Conservation (phyloP, 2,329 filamentous ascomycete species). For the Bertia moriformis region DNA sequence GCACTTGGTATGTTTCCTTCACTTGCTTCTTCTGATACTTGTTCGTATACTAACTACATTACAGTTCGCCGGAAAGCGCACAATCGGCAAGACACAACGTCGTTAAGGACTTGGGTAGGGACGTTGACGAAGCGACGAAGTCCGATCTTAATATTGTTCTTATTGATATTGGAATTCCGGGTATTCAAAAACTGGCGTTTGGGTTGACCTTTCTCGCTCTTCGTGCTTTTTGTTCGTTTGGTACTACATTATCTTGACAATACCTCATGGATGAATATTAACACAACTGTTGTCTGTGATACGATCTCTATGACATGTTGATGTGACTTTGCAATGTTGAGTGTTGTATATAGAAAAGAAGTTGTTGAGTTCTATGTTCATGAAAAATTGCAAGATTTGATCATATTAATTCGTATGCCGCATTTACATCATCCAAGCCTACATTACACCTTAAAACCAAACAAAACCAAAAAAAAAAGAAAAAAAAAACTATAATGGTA, state of each 20-base stretch:
- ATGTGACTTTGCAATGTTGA: neutral
- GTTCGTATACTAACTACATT: neutral
- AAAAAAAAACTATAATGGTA: too few species aligned
- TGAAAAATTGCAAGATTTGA: too few species aligned
- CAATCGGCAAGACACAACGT: conserved; percentile 74
- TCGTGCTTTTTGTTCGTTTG: neutral
- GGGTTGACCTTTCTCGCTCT: neutral
- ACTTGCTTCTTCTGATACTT: neutral
- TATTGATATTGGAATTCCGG: neutral
- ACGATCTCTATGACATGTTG: neutral
- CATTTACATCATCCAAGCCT: too few species aligned
- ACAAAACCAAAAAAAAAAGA: too few species aligned
- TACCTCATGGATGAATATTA: neutral
- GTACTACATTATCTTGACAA: neutral
- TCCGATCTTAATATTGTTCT: neutral
- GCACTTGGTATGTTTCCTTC: conserved; percentile 73
- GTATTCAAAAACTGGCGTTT: neutral
- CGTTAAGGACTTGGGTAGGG: conserved; percentile 28
- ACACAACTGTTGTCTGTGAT: too few species aligned
- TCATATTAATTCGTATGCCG: too few species aligned
- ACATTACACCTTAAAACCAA: too few species aligned
- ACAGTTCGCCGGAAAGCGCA: conserved; percentile 77
- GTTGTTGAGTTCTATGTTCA: neutral
- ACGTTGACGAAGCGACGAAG: neutral
- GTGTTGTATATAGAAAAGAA: neutral